A percentile compares a stretch with the other conserved stretches of the same genome.
phyloP scores from a whole-genome alignment of 345 rosid genomes.

The Euphorbia lathyris region DNA sequence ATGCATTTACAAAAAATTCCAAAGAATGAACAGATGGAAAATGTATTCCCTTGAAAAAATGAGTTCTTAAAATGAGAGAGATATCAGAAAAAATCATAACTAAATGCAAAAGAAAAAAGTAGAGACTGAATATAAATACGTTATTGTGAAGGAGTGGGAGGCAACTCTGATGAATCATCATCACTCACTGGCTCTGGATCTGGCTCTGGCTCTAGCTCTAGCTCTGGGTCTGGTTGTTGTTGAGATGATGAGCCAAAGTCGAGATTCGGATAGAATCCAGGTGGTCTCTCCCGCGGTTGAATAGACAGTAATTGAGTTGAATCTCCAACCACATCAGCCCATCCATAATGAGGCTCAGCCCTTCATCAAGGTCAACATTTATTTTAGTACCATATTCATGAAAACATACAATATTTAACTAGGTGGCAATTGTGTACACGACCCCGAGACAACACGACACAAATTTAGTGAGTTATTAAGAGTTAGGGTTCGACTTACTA shows the following conservation, averaged over 20 bases:
- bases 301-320: conserved; percentile 81
- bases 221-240: too few species aligned
- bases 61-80: conserved; percentile 20
- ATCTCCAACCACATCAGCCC: conserved; percentile 96
- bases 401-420: neutral
- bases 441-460: too few species aligned
- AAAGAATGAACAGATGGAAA: conserved; percentile 40
- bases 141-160: conserved; percentile 22
- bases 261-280: conserved; percentile 73
- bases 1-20: conserved; percentile 17
- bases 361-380: conserved; percentile 33
- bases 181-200: too few species aligned
- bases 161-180: conserved; percentile 29
- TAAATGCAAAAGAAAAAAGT: conserved; percentile 16
- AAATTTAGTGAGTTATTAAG: too few species aligned
- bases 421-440: too few species aligned
- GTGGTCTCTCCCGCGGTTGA: conserved; percentile 74
- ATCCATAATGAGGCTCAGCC: conserved; percentile 98
- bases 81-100: conserved; percentile 12
- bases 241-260: conserved; percentile 63
- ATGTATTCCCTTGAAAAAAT: conserved; percentile 8
- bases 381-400: neutral
- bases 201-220: too few species aligned
- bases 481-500: too few species aligned
- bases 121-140: conserved; percentile 7